Base-by-base conservation (phyloP, 2,329 filamentous ascomycete genomes). In the Aspergillus pseudotamarii region DNA sequence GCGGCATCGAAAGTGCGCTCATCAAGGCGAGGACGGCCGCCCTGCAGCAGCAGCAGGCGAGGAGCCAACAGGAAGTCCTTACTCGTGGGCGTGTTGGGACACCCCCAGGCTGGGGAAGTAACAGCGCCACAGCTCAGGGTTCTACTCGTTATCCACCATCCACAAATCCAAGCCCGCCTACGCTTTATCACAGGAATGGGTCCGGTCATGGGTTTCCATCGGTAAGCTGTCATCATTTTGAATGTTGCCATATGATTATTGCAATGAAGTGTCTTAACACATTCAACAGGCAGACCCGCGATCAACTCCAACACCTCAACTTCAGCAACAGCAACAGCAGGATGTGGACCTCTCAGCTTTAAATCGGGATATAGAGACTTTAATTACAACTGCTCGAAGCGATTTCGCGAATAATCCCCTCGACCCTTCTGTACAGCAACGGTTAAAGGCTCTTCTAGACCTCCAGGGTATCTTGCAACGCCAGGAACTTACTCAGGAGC, bases 1-100 rank as follows among this genome's bases (percentile, higher is more conserved):
- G 91, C 58, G 92, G 92, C 50, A 98, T 99, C 69, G 95, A 99
- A 78, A 96, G 93, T 78, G 94, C 94, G 57, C 84, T 99, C 64
- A 92, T 95, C 77, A 97, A 95, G 78, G 93, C 91, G 58, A 84
- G 85, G 65, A 87, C 86, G 51, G 83, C 85, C n/a, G 81, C 82
- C 28, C 72, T 84, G 56, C 79, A 84, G 62, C 77, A 80, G 55
- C 80, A 81, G 58, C 78, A 83, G 66, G 75, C 77, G 53, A 84
- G 86, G 67, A 82, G 77, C 57, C 86, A 88, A 66, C 84, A 85
- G 65, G 85, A 88, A 62, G 72, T 85, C 23, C 83, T 83, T 67
- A 82, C 80, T 65, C 83, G 83, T 68, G 81, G 78, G 72, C 86
- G 81, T 71, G 76, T 80, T 71, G 78, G 82, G 62, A 83, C 85